phyloP scores from a whole-genome alignment of 805 yeast genomes.

The Candida coleopterorum region DNA sequence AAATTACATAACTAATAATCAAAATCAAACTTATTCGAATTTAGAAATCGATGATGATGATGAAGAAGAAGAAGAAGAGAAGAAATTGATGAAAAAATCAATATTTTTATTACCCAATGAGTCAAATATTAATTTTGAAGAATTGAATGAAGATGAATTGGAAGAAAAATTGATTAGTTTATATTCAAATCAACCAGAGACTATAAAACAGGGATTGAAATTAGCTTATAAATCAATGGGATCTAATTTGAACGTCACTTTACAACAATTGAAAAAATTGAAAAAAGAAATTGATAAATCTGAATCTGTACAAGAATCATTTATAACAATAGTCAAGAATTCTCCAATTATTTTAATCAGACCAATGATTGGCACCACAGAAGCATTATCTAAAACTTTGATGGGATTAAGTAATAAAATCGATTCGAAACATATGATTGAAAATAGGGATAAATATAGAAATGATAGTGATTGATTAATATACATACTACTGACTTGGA shows the following conservation, averaged over 20 bases:
- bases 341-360: constrained; percentile 78
- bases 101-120: constrained; percentile 16
- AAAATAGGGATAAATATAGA: constrained; percentile 64
- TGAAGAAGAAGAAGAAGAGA: constrained; percentile 12
- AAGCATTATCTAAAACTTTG: constrained; percentile 76
- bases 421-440: constrained; percentile 57
- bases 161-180: constrained; percentile 51
- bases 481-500: no score
- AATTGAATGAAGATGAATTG: constrained; percentile 21
- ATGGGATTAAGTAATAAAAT: constrained; percentile 80
- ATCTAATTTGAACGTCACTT: constrained; percentile 61
- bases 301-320: constrained; percentile 62
- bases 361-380: constrained; percentile 90
- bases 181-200: constrained; percentile 80
- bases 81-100: constrained; percentile 17
- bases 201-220: constrained; percentile 64
- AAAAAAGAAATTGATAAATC: constrained; percentile 60
- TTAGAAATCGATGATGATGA: constrained; percentile 28
- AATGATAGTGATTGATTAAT: constrained; percentile 6
- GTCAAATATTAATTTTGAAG: constrained; percentile 6
- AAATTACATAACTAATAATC: constrained; percentile 10
- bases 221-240: constrained; percentile 74
- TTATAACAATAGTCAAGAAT: constrained; percentile 62
- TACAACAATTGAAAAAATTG: constrained; percentile 55
- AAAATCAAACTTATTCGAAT: constrained; percentile 24